Conservation (phyloP, 2,329 filamentous ascomycete species). For the Cryphonectria carpinicola region DNA sequence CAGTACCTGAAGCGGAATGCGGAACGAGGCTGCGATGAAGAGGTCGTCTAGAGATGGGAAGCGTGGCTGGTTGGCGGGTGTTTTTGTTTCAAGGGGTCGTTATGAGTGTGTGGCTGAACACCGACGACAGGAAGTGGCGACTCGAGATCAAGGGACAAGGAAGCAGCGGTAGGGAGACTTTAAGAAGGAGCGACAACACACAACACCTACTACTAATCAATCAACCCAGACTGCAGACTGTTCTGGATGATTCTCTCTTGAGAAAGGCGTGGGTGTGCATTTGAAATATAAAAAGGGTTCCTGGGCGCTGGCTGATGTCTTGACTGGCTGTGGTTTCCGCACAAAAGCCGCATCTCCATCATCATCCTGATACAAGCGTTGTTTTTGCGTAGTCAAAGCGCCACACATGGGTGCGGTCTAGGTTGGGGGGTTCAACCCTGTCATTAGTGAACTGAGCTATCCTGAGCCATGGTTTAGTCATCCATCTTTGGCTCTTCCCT, state of each 20-base stretch:
- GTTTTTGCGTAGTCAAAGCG: conserved; percentile 22
- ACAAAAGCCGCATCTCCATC: conserved; percentile 25
- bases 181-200: neutral
- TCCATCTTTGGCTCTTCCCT: neutral
- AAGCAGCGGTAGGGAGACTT: neutral
- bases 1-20: neutral
- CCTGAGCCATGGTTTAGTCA: neutral
- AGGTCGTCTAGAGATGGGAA: neutral
- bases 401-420: neutral
- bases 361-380: conserved; percentile 17
- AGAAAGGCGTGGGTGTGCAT: neutral
- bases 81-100: neutral
- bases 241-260: conserved; percentile 5
- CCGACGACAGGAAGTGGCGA: neutral
- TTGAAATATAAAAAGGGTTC: neutral
- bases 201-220: neutral
- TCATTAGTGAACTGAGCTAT: neutral
- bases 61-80: neutral
- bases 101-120: neutral
- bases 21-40: neutral
- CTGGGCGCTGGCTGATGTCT: neutral
- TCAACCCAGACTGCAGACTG: neutral
- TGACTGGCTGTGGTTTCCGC: conserved; percentile 24
- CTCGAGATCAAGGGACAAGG: neutral
- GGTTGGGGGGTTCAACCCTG: neutral